Evolutionary conservation across 2,329 filamentous ascomycete species (phyloP).

Genomic region (Tolypocladium ovalisporum): DNA sequence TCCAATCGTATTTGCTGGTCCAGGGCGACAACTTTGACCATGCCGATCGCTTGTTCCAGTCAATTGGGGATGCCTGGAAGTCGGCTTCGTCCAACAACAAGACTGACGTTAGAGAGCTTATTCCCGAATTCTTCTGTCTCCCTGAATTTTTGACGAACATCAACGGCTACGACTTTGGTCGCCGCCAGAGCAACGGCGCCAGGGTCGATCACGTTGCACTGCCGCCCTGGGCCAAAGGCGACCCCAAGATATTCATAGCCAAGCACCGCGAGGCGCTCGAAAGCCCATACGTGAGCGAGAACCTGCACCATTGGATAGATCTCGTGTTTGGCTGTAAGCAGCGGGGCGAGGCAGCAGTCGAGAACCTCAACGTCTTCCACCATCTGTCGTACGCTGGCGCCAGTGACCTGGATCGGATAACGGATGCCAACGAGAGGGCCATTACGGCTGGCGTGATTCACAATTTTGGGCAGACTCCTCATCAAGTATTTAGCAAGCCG

Average conservation of each 20-base stretch:
- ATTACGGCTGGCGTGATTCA: conserved; percentile 95
- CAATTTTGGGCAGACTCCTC: conserved; percentile 95
- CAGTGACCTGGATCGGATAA: conserved; percentile 83
- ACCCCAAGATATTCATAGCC: conserved; percentile 87
- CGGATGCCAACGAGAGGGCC: conserved; percentile 74
- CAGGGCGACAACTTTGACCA: conserved; percentile 97
- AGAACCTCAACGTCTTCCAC: conserved; percentile 91
- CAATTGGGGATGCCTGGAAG: conserved; percentile 79
- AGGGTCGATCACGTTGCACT: conserved; percentile 77
- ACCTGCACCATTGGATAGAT: conserved; percentile 92
- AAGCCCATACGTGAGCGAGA: conserved; percentile 80
- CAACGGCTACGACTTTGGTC: conserved; percentile 89
- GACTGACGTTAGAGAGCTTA: conserved; percentile 88
- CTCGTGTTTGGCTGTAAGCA: conserved; percentile 92
- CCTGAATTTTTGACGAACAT: conserved; percentile 92
- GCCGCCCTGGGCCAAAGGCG: conserved; percentile 95
- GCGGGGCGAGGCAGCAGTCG: conserved; percentile 80
- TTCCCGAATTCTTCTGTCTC: conserved; percentile 94
- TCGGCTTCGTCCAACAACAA: conserved; percentile 85
- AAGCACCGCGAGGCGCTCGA: conserved; percentile 95
- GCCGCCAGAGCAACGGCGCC: conserved; percentile 67
- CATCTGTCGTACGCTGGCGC: conserved; percentile 91
- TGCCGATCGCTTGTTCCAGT: conserved; percentile 90
- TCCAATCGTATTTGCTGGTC: conserved; percentile 85
- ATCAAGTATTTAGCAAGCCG: conserved; percentile 78